Evolutionary conservation across 345 rosid species (phyloP), one percentile per base, ranked within the genome.

Genomic region (Linum trigynum): DNA sequence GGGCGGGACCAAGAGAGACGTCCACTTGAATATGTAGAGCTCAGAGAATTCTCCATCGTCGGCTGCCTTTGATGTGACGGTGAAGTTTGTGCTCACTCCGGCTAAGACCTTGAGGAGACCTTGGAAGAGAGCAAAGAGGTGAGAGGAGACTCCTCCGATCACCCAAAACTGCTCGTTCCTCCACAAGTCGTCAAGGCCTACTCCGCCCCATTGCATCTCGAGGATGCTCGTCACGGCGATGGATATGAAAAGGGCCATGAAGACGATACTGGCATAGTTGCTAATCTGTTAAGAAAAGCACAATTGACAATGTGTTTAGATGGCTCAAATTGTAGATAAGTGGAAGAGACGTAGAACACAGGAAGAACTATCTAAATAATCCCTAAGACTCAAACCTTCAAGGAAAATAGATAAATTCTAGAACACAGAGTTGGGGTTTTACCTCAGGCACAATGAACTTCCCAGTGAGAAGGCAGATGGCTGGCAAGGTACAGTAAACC

Each of bases 401-500:
- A 5, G 2, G 60, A 0, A 16, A 36, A 36, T 57, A 17, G 37
- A 56, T 11, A 8, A 56, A 10, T 4, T 2, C 8, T 17, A n/a
- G 38, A 36, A 3, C 37, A 7, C 35, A 10, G 38, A 16, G 6
- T 57, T 32, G 10, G 23, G 38, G 32, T 23, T 23, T 23, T 57
- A 57, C 61, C 61, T 57, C 61, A 37, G 61, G 61, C 12, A 57
- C 61, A 37, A 57, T 57, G 38, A 57, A 57, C 11, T 57, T 57
- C 38, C 61, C 61, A 2, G 61, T 57, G 35, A 57, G 61, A 57
- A 57, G 61, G 9, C 61, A 57, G 61, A 57, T 37, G 7, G 61
- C 61, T 57, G 61, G 61, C 61, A 57, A 37, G 38, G 61, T 57
- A 16, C 61, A 57, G 61, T 57, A 57, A 57, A 57, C 61, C 36